A percentile compares a stretch with the other conserved stretches of the same genome.
Evolutionary conservation across 495 filamentous ascomycete genomes (phyloP).

Genomic region (Neurospora sp.): DNA sequence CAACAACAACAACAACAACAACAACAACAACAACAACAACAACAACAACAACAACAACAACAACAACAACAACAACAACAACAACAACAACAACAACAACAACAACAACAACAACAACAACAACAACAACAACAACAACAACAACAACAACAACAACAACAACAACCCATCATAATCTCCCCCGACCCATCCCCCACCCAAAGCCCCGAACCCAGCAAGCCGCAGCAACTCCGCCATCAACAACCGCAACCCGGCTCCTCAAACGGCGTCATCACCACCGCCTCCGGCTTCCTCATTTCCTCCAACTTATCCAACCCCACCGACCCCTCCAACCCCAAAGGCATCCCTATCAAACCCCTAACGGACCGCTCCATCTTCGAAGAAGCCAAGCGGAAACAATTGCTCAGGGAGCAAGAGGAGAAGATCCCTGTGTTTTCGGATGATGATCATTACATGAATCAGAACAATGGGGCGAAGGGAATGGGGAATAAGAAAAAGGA

Average conservation of each 20-base stretch:
- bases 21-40: neutral
- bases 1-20: neutral
- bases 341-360: conserved; percentile 10
- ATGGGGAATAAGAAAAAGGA: conserved; percentile 14
- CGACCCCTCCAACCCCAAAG: conserved; percentile 1
- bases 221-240: neutral
- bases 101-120: too few relatives aligned
- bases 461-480: neutral
- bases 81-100: too few relatives aligned
- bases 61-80: neutral
- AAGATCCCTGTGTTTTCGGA: conserved; percentile 36
- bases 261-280: conserved; percentile 1
- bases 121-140: too few relatives aligned
- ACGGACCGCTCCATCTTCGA: conserved; percentile 16
- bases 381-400: conserved; percentile 19
- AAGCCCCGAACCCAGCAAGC: neutral
- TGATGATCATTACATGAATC: conserved; percentile 3
- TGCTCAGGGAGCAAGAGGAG: conserved; percentile 33
- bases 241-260: neutral
- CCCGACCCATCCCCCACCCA: neutral
- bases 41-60: neutral
- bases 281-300: neutral
- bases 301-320: neutral
- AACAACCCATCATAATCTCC: neutral
- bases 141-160: neutral